These are phyloP conservation scores for Darksidea phi DNA, from an alignment of 495 filamentous ascomycete species.

Conservation along the genomic window DNA sequence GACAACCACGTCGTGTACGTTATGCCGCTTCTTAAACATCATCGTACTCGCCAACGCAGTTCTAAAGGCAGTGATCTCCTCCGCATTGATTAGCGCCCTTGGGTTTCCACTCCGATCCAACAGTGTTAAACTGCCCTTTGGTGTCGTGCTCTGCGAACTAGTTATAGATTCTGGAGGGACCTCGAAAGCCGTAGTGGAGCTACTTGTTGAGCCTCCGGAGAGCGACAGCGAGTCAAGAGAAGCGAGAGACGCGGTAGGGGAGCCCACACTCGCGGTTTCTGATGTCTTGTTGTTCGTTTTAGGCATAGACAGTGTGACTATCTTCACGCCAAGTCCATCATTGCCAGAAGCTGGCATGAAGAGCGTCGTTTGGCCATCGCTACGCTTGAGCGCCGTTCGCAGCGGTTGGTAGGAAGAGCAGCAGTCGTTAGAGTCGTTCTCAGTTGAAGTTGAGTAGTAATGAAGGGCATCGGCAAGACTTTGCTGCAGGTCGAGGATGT, in stretches of 20 bases:
- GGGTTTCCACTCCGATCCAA: constrained; percentile 66
- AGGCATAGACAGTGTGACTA: constrained; percentile 51
- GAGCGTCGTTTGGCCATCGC: constrained; percentile 75
- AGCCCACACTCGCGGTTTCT: not conserved
- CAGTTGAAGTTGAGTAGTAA: constrained; percentile 72
- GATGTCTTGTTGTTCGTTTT: constrained; percentile 5
- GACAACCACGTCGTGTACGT: constrained; percentile 70
- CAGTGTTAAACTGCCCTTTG: constrained; percentile 76
- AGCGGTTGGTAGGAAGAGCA: constrained; percentile 70
- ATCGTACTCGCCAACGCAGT: constrained; percentile 80
- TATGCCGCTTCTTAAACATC: constrained; percentile 66
- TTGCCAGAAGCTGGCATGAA: constrained; percentile 83
- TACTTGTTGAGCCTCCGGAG: constrained; percentile 10
- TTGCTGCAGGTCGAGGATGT: constrained; percentile 63
- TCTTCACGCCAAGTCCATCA: constrained; percentile 61
- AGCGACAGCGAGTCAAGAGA: constrained; percentile 36
- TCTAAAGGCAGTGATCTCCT: constrained; percentile 87
- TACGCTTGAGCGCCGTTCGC: constrained; percentile 66
- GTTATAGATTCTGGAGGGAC: constrained; percentile 19
- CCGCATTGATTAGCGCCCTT: constrained; percentile 77
- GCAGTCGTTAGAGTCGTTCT: constrained; percentile 49
- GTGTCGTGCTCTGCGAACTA: constrained; percentile 55
- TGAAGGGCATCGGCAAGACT: constrained; percentile 74
- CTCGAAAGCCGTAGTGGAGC: constrained; percentile 26
- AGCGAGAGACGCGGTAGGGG: constrained; percentile 2